Evolutionary conservation across 208 protist genomes (phyloP).

Genomic region (Leishmania major): DNA sequence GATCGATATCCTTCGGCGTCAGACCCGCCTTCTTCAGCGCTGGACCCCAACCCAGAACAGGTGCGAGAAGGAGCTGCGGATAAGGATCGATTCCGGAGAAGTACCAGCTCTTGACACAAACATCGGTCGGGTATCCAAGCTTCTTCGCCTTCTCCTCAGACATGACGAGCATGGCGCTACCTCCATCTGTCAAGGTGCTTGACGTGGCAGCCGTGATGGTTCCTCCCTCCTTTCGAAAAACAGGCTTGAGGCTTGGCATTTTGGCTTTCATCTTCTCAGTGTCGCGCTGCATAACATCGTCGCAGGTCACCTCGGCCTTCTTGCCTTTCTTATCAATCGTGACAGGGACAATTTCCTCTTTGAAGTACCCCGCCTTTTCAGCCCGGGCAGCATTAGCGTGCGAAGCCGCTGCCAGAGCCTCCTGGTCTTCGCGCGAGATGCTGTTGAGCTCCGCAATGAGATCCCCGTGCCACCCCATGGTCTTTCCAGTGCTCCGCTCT

Average conservation of each 20-base stretch:
- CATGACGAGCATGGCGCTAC: constrained; percentile 82
- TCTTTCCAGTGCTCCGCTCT: constrained; percentile 86
- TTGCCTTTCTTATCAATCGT: constrained; percentile 46
- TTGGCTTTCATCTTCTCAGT: constrained; percentile 63
- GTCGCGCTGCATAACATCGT: constrained; percentile 78
- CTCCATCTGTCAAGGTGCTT: constrained; percentile 82
- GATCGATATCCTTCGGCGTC: constrained; percentile 78
- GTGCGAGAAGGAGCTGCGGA: constrained; percentile 86
- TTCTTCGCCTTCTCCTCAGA: constrained; percentile 81
- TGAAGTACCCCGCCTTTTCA: constrained; percentile 69
- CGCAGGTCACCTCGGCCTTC: constrained; percentile 38
- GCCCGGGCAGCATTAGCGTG: constrained; percentile 75
- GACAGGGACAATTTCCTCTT: constrained; percentile 73
- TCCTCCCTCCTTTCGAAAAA: constrained; percentile 75
- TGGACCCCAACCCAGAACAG: constrained; percentile 79
- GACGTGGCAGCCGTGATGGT: constrained; percentile 87
- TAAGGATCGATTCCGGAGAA: constrained; percentile 87
- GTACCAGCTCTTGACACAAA: constrained; percentile 65
- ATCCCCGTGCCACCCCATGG: constrained; percentile 91
- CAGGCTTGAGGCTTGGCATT: constrained; percentile 68
- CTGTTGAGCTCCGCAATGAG: constrained; percentile 83
- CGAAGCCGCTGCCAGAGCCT: constrained; percentile 61
- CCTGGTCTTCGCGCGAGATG: constrained; percentile 71
- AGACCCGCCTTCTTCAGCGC: constrained; percentile 69
- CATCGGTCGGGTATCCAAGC: constrained; percentile 76